Conservation (phyloP, 345 rosid species). For the thale cress (Arabidopsis thaliana) region DNA sequence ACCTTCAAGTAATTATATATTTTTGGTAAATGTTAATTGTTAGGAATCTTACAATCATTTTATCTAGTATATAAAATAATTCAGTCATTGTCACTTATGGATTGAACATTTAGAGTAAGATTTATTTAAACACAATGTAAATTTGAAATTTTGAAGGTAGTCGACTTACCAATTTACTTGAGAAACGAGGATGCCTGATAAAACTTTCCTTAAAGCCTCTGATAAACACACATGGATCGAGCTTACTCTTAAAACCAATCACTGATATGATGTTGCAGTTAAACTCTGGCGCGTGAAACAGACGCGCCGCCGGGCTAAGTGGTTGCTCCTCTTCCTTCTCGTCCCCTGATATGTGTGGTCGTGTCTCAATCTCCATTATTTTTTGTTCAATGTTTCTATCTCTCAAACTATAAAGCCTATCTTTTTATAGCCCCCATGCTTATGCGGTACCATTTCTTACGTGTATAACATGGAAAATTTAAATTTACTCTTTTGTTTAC, state of each 20-base stretch:
- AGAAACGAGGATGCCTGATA: slow-evolving; percentile 76
- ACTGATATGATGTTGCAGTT: slow-evolving; percentile 52
- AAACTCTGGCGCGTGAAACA: slow-evolving; percentile 54
- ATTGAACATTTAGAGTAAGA: too few species aligned
- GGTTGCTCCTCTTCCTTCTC: slow-evolving; percentile 41
- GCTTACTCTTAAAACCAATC: slow-evolving; percentile 50
- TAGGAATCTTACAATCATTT: not conserved
- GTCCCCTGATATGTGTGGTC: not conserved
- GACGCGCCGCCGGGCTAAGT: slow-evolving; percentile 55
- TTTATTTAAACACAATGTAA: too few species aligned
- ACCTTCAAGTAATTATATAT: not conserved
- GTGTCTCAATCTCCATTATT: slow-evolving; percentile 2
- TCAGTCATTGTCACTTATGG: too few species aligned
- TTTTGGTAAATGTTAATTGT: not conserved
- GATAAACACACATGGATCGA: slow-evolving; percentile 52
- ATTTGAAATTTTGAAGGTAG: too few species aligned
- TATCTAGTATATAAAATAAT: too few species aligned
- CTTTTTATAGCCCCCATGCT: slow-evolving; percentile 1
- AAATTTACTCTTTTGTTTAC: not conserved
- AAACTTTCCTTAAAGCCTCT: slow-evolving; percentile 51
- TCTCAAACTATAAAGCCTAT: not conserved
- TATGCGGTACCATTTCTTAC: not conserved
- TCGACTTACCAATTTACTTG: slow-evolving; percentile 56
- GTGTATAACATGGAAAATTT: not conserved
- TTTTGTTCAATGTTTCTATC: not conserved